These are phyloP conservation scores for Tilletia walkeri DNA, from an alignment of 1,284 basidiomycete species.

Conservation along the genomic window DNA sequence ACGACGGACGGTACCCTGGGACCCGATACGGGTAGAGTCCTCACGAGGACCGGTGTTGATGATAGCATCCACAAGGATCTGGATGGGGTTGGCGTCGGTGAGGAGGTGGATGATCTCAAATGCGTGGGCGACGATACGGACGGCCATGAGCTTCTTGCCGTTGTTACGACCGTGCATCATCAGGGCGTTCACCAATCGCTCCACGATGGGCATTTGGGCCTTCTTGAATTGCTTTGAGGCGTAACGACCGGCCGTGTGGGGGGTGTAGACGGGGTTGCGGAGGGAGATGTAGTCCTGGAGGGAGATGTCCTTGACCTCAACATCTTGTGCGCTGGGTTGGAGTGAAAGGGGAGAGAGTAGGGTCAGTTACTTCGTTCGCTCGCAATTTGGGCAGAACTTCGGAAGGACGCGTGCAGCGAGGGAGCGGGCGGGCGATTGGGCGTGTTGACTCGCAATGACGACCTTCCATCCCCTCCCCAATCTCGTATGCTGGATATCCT, in stretches of 20 bases:
- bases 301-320: slow-evolving; percentile 95
- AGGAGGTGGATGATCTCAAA: slow-evolving; percentile 99
- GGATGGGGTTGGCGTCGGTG: slow-evolving; percentile 99
- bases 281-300: slow-evolving; percentile 98
- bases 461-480: too few relatives aligned
- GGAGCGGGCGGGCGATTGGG: too few relatives aligned
- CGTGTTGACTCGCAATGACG: too few relatives aligned
- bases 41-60: slow-evolving; percentile 99
- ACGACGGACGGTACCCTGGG: slow-evolving; percentile 98
- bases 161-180: slow-evolving; percentile 99
- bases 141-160: slow-evolving; percentile 98
- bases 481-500: too few relatives aligned
- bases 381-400: not conserved
- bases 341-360: slow-evolving; percentile 1
- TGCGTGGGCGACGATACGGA: slow-evolving; percentile 98
- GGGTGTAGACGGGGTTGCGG: slow-evolving; percentile 91
- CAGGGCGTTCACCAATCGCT: slow-evolving; percentile 82
- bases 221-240: slow-evolving; percentile 99
- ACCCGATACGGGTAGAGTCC: slow-evolving; percentile 99
- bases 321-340: slow-evolving; percentile 62
- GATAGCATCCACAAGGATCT: slow-evolving; percentile 95
- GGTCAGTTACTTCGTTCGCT: too few relatives aligned
- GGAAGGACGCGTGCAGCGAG: too few relatives aligned
- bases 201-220: slow-evolving; percentile 99
- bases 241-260: slow-evolving; percentile 98